These are phyloP conservation scores for Baudoinia panamericana DNA, from an alignment of 495 filamentous ascomycete genomes.

Conservation along the genomic window DNA sequence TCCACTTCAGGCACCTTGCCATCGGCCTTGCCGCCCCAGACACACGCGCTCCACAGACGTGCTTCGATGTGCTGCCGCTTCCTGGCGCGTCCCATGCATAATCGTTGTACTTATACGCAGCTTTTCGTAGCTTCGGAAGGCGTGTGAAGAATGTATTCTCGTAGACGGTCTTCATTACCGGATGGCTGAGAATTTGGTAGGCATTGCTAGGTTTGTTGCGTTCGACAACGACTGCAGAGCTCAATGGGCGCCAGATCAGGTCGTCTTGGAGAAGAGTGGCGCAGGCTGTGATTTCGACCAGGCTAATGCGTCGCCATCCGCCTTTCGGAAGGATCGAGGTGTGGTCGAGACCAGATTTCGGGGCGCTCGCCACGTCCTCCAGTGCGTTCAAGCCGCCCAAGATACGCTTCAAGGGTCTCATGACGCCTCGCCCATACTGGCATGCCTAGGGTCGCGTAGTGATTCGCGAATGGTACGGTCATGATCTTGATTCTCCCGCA, in stretches of 20 bases:
- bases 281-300: background rate
- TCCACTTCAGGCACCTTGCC: too few species aligned
- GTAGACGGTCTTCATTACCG: slow-evolving; percentile 1
- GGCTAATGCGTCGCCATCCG: too few species aligned
- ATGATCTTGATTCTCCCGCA: background rate
- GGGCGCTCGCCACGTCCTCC: too few species aligned
- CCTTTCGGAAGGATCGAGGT: too few species aligned
- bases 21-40: too few species aligned
- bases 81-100: too few species aligned
- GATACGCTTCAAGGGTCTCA: background rate
- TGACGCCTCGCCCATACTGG: background rate
- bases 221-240: background rate
- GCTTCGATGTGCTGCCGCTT: too few species aligned
- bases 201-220: background rate
- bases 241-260: background rate
- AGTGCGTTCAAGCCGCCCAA: too few species aligned
- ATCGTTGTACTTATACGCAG: too few species aligned
- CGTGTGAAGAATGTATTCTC: background rate
- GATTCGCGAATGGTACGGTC: background rate
- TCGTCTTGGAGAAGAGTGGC: background rate
- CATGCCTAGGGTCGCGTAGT: background rate
- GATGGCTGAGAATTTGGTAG: background rate
- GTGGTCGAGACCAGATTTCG: too few species aligned
- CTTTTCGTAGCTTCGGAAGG: background rate
- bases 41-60: too few species aligned